A percentile compares a stretch with the other conserved stretches of the same genome.
Conservation (phyloP, 495 filamentous ascomycete genomes). For the Neurospora sp. region DNA sequence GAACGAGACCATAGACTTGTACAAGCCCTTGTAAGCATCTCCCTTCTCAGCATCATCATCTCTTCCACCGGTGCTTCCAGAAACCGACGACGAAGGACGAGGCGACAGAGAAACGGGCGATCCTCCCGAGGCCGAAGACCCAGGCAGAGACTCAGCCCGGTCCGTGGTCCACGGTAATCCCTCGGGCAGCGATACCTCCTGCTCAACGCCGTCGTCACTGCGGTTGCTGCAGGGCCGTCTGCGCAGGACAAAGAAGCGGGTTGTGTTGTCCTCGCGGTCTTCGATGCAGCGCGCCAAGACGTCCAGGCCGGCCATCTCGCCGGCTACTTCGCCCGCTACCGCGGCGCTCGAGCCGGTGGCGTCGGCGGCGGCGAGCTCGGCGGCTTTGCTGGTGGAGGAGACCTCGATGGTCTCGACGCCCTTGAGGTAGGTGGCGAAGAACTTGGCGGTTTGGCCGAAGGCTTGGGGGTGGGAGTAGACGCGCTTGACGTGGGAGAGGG, state of each 20-base stretch:
- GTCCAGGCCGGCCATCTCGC: slow-evolving; percentile 52
- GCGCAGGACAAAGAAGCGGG: slow-evolving; percentile 72
- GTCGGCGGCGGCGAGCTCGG: slow-evolving; percentile 60
- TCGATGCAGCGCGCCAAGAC: slow-evolving; percentile 69
- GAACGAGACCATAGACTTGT: slow-evolving; percentile 74
- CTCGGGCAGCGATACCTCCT: not conserved
- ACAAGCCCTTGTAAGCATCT: slow-evolving; percentile 10
- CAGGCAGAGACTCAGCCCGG: not conserved
- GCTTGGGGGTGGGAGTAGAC: slow-evolving; percentile 92
- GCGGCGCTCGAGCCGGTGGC: slow-evolving; percentile 54
- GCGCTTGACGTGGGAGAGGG: slow-evolving; percentile 40
- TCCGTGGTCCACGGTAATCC: not conserved
- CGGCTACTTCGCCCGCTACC: slow-evolving; percentile 66
- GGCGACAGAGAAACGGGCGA: not conserved
- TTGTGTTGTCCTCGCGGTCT: slow-evolving; percentile 75
- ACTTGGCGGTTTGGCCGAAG: slow-evolving; percentile 82
- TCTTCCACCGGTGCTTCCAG: not conserved
- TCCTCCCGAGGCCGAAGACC: not conserved
- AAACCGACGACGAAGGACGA: not conserved
- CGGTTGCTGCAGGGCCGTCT: slow-evolving; percentile 23
- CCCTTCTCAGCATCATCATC: slow-evolving; percentile 3
- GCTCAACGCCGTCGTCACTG: not conserved
- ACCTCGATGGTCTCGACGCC: slow-evolving; percentile 72
- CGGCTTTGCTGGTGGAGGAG: slow-evolving; percentile 75
- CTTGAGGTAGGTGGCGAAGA: slow-evolving; percentile 55